Evolutionary conservation across 2,329 filamentous ascomycete genomes (phyloP).

Genomic region (Colletotrichum horii): DNA sequence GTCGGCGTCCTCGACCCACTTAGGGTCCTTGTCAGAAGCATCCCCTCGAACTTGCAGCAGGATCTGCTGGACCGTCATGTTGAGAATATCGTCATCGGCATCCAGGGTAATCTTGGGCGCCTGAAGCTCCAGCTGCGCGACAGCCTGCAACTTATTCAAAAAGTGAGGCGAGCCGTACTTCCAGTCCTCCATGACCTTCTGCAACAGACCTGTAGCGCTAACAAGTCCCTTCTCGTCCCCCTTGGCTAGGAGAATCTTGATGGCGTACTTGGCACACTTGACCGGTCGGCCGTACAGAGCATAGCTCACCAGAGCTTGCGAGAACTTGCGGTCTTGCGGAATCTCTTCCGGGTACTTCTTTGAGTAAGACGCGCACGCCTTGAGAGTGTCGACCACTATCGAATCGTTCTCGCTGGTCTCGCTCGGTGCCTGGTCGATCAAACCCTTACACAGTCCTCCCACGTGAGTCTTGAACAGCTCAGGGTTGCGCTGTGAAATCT

Average conservation of each 20-base stretch:
- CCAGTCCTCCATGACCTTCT: slow-evolving; percentile 77
- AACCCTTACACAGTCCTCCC: slow-evolving; percentile 85
- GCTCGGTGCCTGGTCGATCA: slow-evolving; percentile 81
- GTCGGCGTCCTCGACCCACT: slow-evolving; percentile 71
- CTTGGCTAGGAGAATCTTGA: slow-evolving; percentile 85
- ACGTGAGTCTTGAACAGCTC: slow-evolving; percentile 93
- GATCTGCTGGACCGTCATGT: slow-evolving; percentile 77
- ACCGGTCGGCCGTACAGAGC: slow-evolving; percentile 82
- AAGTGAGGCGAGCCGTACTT: slow-evolving; percentile 76
- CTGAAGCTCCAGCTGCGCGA: slow-evolving; percentile 78
- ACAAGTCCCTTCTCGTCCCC: slow-evolving; percentile 76
- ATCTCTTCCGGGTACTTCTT: slow-evolving; percentile 85
- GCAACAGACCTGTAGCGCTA: slow-evolving; percentile 82
- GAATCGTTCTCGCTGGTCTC: slow-evolving; percentile 70
- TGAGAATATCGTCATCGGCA: slow-evolving; percentile 76
- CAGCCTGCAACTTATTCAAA: slow-evolving; percentile 73
- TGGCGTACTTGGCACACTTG: slow-evolving; percentile 88
- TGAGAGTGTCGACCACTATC: slow-evolving; percentile 85
- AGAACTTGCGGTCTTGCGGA: slow-evolving; percentile 79
- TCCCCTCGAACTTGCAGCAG: slow-evolving; percentile 72
- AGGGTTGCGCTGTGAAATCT: slow-evolving; percentile 89
- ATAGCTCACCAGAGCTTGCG: slow-evolving; percentile 81
- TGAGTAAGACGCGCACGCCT: slow-evolving; percentile 91
- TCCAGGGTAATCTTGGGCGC: slow-evolving; percentile 76
- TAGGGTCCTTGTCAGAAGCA: slow-evolving; percentile 59